Evolutionary conservation across 2,329 filamentous ascomycete species (phyloP).

Genomic region (Lecanicillium sp.): DNA sequence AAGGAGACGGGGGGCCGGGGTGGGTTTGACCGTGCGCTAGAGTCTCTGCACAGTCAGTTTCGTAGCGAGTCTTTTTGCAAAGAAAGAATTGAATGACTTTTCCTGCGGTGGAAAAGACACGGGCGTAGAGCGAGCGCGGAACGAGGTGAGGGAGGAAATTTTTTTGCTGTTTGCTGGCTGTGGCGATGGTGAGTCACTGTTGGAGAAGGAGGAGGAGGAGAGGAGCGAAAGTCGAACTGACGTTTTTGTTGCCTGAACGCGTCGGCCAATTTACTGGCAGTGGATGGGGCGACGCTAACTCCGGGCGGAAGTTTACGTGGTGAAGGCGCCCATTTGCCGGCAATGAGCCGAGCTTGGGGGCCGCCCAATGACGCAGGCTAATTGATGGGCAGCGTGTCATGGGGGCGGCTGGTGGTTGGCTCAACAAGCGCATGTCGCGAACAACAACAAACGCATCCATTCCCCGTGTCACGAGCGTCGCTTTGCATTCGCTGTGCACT

Average conservation of each 20-base stretch:
- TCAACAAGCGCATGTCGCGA: too few species aligned
- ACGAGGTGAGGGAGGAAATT: not conserved
- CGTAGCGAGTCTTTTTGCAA: conserved; percentile 4
- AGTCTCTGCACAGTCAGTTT: conserved; percentile 42
- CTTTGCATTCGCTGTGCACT: too few species aligned
- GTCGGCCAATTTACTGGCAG: not conserved
- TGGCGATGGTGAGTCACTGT: conserved; percentile 5
- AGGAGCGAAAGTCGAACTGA: conserved; percentile 3
- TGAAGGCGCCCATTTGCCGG: not conserved
- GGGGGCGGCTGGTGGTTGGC: too few species aligned
- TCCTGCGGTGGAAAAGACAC: conserved; percentile 4
- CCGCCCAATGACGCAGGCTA: conserved; percentile 1
- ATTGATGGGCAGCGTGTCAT: not conserved
- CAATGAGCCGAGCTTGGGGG: not conserved
- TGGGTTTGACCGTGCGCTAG: conserved; percentile 41
- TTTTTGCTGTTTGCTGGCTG: not conserved
- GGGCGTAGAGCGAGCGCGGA: not conserved
- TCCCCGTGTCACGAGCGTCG: too few species aligned
- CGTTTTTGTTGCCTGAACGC: conserved; percentile 1
- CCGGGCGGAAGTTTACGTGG: too few species aligned
- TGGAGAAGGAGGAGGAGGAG: conserved; percentile 4
- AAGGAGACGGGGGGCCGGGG: conserved; percentile 22
- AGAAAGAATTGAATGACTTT: conserved; percentile 2
- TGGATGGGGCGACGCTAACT: too few species aligned
- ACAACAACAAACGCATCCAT: too few species aligned